Evolutionary conservation across 495 filamentous ascomycete genomes (phyloP).

Genomic region (Clavariopsis aquatica): DNA sequence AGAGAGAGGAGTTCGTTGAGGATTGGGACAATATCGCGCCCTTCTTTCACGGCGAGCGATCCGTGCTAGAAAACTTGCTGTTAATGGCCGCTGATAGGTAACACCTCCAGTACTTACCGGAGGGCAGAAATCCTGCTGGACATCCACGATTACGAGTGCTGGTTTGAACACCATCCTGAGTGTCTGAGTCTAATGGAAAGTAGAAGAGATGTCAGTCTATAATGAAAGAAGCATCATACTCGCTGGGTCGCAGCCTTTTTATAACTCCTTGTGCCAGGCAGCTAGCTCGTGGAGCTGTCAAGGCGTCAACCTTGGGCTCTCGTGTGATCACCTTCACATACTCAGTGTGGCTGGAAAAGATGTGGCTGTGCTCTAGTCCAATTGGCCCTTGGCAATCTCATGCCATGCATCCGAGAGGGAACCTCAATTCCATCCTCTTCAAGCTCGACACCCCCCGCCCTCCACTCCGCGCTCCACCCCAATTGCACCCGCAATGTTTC

Average conservation of each 20-base stretch:
- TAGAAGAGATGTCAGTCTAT: neutral
- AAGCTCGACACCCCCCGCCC: conserved; percentile 13
- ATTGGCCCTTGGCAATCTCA: neutral
- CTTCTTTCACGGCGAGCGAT: conserved; percentile 73
- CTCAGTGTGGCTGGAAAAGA: neutral
- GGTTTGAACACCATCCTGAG: conserved; percentile 49
- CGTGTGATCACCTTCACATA: neutral
- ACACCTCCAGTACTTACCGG: conserved; percentile 59
- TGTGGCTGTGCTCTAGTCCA: conserved; percentile 1
- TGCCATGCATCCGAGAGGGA: conserved; percentile 7
- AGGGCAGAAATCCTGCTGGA: conserved; percentile 96
- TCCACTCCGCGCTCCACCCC: conserved; percentile 30
- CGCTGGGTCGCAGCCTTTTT: neutral
- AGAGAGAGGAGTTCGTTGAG: conserved; percentile 76
- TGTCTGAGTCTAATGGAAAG: neutral
- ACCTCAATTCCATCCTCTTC: conserved; percentile 13
- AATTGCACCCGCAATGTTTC: conserved; percentile 64
- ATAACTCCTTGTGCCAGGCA: neutral
- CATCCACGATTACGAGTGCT: conserved; percentile 76
- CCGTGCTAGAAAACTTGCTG: conserved; percentile 60
- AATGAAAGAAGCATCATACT: neutral
- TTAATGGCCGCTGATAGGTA: conserved; percentile 19
- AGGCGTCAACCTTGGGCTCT: too few relatives aligned
- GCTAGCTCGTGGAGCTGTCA: conserved; percentile 6
- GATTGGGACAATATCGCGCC: conserved; percentile 64